These are phyloP conservation scores for Claviceps monticola DNA, from an alignment of 2,329 filamentous ascomycete genomes.

Conservation along the genomic window DNA sequence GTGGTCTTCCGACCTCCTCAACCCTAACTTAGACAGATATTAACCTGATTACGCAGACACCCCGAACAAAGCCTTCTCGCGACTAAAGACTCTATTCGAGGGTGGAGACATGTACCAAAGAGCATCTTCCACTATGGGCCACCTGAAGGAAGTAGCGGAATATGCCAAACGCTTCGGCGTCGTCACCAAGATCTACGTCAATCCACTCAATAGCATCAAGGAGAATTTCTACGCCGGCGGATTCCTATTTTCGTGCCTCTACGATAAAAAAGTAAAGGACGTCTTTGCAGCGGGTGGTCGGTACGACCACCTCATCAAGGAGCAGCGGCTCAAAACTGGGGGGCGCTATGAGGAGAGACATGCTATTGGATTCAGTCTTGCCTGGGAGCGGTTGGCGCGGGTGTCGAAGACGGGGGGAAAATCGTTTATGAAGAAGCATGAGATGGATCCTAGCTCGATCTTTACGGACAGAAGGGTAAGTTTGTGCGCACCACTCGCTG, in stretches of 20 bases:
- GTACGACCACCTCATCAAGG: constrained; percentile 79
- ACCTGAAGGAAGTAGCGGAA: constrained; percentile 63
- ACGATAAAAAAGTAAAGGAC: constrained; percentile 69
- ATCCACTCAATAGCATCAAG: constrained; percentile 75
- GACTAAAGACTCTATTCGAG: constrained; percentile 45
- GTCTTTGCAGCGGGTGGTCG: constrained; percentile 89
- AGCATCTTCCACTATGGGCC: constrained; percentile 61
- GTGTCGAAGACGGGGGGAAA: constrained; percentile 43
- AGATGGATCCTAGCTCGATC: constrained; percentile 46
- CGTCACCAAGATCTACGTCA: constrained; percentile 66
- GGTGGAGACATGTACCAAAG: constrained; percentile 57
- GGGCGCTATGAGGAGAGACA: constrained; percentile 52
- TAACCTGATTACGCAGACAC: constrained; percentile 25
- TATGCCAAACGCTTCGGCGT: constrained; percentile 67
- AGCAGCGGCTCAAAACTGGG: constrained; percentile 59
- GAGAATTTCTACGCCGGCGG: constrained; percentile 82
- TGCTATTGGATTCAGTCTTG: constrained; percentile 83
- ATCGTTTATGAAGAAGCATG: constrained; percentile 53
- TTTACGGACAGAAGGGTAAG: constrained; percentile 52
- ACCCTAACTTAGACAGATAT: neutral
- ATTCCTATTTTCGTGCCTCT: constrained; percentile 79
- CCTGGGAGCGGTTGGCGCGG: constrained; percentile 68
- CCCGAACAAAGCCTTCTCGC: constrained; percentile 41
- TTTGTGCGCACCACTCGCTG: neutral
- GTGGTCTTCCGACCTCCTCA: constrained; percentile 5